phyloP scores from a whole-genome alignment of 306 rosid genomes.

The Vigna trinervia region DNA sequence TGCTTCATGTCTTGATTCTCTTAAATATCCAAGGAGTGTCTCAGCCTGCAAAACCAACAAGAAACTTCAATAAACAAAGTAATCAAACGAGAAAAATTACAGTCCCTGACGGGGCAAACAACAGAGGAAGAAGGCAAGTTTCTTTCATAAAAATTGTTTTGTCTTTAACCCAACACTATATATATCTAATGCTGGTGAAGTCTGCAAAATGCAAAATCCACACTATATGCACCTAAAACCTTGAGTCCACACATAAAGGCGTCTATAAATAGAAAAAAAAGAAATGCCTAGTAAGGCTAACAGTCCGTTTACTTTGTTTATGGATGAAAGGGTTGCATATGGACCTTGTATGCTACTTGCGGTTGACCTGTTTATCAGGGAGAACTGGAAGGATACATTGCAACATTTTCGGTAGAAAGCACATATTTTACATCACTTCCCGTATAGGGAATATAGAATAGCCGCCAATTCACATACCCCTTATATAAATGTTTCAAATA shows the following conservation, averaged over 20 bases:
- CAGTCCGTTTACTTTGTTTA: neutral
- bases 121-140: neutral
- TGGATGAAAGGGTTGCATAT: neutral
- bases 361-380: neutral
- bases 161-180: too few relatives aligned
- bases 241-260: neutral
- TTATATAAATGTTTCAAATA: neutral
- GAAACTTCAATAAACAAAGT: neutral
- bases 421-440: neutral
- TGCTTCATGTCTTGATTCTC: conserved; percentile 82
- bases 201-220: neutral
- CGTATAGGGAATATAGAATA: neutral
- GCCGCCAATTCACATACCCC: neutral
- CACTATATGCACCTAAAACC: neutral
- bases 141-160: too few relatives aligned
- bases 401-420: neutral
- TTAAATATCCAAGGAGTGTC: conserved; percentile 78
- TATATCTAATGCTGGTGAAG: neutral
- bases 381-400: neutral
- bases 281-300: neutral
- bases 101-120: too few relatives aligned
- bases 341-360: neutral
- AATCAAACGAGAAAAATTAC: neutral
- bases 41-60: conserved; percentile 68
- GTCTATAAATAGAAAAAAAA: neutral